phyloP scores from a whole-genome alignment of 2,329 filamentous ascomycete species.

The Pyrenophora tritici-repentis region DNA sequence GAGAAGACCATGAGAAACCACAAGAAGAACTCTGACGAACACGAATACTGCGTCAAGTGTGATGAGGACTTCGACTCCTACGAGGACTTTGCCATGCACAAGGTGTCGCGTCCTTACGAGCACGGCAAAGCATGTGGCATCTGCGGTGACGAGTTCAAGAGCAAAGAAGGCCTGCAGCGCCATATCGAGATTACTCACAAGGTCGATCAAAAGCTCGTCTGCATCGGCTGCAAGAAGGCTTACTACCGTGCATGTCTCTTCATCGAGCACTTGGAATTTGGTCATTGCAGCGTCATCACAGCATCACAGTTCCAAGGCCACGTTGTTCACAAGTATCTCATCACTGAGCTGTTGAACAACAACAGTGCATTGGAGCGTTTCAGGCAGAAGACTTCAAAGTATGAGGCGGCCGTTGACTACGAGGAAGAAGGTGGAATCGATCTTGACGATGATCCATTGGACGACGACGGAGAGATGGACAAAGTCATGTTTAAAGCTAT shows the following conservation, averaged over 20 bases:
- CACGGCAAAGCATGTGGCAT: conserved; percentile 61
- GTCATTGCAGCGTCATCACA: conserved; percentile 54
- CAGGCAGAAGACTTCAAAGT: conserved; percentile 36
- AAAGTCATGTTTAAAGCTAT: conserved; percentile 31
- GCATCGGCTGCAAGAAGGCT: conserved; percentile 56
- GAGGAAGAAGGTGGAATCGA: conserved; percentile 36
- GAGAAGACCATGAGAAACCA: conserved; percentile 56
- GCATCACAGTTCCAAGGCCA: conserved; percentile 53
- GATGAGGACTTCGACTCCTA: conserved; percentile 53
- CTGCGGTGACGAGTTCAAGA: conserved; percentile 62
- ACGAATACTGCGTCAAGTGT: conserved; percentile 55
- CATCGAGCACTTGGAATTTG: conserved; percentile 61
- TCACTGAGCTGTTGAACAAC: conserved; percentile 41
- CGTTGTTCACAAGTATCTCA: conserved; percentile 57
- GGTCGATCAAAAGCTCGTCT: conserved; percentile 56
- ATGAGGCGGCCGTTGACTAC: conserved; percentile 32
- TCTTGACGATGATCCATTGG: conserved; percentile 22
- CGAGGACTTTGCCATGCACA: conserved; percentile 55
- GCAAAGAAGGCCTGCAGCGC: conserved; percentile 54
- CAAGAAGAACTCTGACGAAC: conserved; percentile 52
- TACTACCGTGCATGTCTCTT: conserved; percentile 57
- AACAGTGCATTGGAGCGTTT: conserved; percentile 28
- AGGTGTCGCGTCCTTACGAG: conserved; percentile 42
- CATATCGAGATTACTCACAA: conserved; percentile 59
- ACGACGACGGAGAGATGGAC: conserved; percentile 23